A percentile compares a stretch with the other conserved stretches of the same genome.
Evolutionary conservation across 306 rosid species (phyloP).

Genomic region (Dryas octopetala): DNA sequence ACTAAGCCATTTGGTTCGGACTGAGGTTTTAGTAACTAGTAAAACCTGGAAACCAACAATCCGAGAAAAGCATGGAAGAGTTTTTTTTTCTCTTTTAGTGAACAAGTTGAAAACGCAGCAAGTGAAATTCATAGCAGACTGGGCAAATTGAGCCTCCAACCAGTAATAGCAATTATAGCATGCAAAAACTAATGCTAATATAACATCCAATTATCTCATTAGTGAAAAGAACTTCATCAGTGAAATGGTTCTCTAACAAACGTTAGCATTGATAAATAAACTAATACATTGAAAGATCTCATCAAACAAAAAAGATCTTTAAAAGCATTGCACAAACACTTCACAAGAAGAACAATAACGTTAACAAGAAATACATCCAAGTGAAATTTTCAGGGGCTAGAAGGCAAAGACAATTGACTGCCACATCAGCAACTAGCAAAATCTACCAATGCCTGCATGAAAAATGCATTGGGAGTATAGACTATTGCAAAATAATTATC

Average conservation of each 20-base stretch:
- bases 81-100: neutral
- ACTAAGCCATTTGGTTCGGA: too few species aligned
- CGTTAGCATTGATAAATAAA: too few species aligned
- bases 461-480: constrained; percentile 10
- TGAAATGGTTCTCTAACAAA: too few species aligned
- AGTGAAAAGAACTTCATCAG: neutral
- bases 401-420: constrained; percentile 18
- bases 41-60: neutral
- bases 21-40: neutral
- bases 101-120: too few species aligned
- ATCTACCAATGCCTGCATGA: neutral
- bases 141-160: neutral
- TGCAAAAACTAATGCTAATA: too few species aligned
- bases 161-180: too few species aligned
- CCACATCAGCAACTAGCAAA: constrained; percentile 23
- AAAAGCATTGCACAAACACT: neutral
- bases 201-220: neutral
- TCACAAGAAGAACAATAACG: neutral
- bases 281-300: neutral
- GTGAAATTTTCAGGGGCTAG: constrained; percentile 2
- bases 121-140: neutral
- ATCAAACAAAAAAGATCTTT: neutral
- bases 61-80: neutral
- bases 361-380: constrained; percentile 1
- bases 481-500: constrained; percentile 9